Conservation (phyloP, 352 stramenopile species). For the Globisporangium lucens region DNA sequence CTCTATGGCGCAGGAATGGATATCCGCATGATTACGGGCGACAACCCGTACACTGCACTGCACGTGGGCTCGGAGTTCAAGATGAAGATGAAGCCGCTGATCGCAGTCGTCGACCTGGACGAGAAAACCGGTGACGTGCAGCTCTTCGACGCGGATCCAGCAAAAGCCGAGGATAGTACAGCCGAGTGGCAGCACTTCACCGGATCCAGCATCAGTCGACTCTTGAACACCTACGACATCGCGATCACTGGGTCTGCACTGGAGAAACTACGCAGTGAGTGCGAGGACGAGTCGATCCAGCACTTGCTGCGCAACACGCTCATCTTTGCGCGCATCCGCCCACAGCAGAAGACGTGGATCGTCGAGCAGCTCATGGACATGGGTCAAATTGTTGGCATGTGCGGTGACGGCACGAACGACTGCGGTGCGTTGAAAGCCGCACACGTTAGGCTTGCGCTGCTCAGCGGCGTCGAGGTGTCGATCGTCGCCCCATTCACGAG, state of each 20-base stretch:
- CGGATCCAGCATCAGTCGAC: neutral
- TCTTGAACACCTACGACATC: neutral
- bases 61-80: neutral
- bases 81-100: neutral
- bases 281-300: neutral
- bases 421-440: constrained; percentile 87
- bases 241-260: neutral
- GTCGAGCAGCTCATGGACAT: neutral
- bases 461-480: constrained; percentile 49
- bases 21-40: constrained; percentile 2
- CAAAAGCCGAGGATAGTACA: neutral
- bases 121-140: neutral
- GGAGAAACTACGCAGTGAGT: neutral
- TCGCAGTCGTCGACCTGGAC: neutral
- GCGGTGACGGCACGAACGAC: constrained; percentile 81
- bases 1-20: constrained; percentile 27
- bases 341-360: neutral
- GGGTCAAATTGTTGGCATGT: constrained; percentile 47
- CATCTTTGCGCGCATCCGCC: neutral
- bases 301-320: neutral
- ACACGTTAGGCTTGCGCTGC: constrained; percentile 81
- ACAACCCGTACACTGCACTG: neutral
- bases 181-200: neutral
- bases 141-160: neutral
- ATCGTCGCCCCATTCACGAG: constrained; percentile 88